Conservation (phyloP, 495 filamentous ascomycete species). For the Penicillium bovifimosum region DNA sequence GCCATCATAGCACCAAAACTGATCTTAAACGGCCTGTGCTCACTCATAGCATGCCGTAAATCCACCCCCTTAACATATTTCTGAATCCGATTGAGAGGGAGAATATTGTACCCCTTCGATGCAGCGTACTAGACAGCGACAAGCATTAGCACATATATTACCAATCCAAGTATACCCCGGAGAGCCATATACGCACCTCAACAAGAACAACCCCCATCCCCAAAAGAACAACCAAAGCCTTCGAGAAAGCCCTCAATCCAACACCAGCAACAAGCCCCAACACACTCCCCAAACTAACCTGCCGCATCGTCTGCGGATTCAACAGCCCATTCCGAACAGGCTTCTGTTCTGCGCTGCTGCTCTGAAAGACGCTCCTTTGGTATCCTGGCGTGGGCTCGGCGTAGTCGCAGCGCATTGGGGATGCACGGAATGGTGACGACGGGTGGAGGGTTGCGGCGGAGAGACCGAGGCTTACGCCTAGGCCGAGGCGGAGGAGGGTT, state of each 20-base stretch:
- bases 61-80: constrained; percentile 53
- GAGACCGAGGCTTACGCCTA: constrained; percentile 39
- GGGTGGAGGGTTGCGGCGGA: constrained; percentile 29
- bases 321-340: constrained; percentile 21
- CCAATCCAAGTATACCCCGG: background rate
- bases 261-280: constrained; percentile 65
- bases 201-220: constrained; percentile 64
- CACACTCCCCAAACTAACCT: constrained; percentile 66
- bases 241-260: constrained; percentile 68
- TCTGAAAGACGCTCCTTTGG: constrained; percentile 8
- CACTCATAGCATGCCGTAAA: constrained; percentile 54
- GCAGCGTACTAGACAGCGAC: constrained; percentile 53
- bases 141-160: background rate
- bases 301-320: constrained; percentile 50
- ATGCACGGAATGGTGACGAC: constrained; percentile 33
- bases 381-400: constrained; percentile 17
- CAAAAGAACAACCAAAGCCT: constrained; percentile 63
- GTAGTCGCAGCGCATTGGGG: constrained; percentile 40
- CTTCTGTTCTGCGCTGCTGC: constrained; percentile 26
- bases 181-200: constrained; percentile 50
- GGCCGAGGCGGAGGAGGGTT: constrained; percentile 30
- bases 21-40: constrained; percentile 71
- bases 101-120: constrained; percentile 65
- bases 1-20: constrained; percentile 73
- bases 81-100: constrained; percentile 57